Evolutionary conservation across 2,329 filamentous ascomycete genomes (phyloP), one percentile per base, ranked within the genome.

Genomic region (Fusarium sp.): DNA sequence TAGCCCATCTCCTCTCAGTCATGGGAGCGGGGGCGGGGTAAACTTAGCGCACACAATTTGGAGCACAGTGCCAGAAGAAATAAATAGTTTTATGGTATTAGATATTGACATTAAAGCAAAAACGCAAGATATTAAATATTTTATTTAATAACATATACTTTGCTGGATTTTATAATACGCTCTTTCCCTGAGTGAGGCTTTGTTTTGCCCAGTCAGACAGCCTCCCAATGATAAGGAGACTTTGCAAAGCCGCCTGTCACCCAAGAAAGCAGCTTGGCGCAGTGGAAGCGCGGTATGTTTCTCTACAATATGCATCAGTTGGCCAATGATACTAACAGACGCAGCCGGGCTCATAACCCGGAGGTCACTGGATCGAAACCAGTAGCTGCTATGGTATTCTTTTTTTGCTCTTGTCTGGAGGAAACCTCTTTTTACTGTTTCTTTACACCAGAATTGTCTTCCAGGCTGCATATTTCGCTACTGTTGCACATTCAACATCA

Each of bases 301-400:
- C n/a, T n/a, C n/a, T n/a, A n/a, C n/a, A n/a, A n/a, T n/a, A n/a
- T n/a, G n/a, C n/a, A n/a, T n/a, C n/a, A n/a, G n/a, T n/a, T n/a
- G n/a, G n/a, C n/a, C n/a, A n/a, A n/a, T n/a, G n/a, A n/a, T n/a
- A n/a, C n/a, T n/a, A n/a, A n/a, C n/a, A n/a, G n/a, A n/a, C n/a
- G n/a, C n/a, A n/a, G 38, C 79, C 67, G 25, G 74, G 74, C 66
- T 69, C 66, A 69, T 69, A 69, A 69, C 66, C 66, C 66, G 67
- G 67, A 69, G 66, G 66, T 46, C 66, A 46, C 40, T 49, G 52
- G 66, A 69, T 69, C 67, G 67, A 69, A 69, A 69, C 67, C 52
- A 49, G 40, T 69, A 69, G 67, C 67, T 69, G 67, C 66, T 69
- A 69, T 33, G 16, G 23, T 25, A 46, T 12, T 12, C 0, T 32